Base-by-base conservation (phyloP, 2,329 filamentous ascomycete genomes). In the Pyrenophora graminea region DNA sequence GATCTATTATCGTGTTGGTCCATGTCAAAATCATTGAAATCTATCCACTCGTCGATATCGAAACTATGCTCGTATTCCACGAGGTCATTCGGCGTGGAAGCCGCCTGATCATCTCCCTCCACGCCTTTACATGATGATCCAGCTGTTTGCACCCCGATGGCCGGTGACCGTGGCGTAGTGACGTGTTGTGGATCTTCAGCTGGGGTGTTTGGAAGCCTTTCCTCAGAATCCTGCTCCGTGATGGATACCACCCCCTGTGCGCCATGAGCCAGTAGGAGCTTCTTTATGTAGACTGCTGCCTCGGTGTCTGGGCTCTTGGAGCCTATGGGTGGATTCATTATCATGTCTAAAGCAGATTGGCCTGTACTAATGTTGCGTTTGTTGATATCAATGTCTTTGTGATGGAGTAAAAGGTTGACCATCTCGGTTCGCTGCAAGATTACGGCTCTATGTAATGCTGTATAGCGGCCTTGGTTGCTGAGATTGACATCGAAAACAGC, bases 371-470 rank as follows among this genome's bases (percentile, higher is more conserved):
- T 4, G 25, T 30, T 4, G n/a, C 9, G 8, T 31, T 31, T 10
- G 12, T 41, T 19, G 17, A 41, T 4, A 19, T 43, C 19, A 18
- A 44, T 23, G 2, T 36, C 19, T 1, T n/a, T 36, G 31, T 19
- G 41, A 17, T 19, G 31, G 7, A 44, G 41, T 7, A 44, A 6
- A 12, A 44, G 13, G 13, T 13, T 21, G 31, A 36, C 9, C 6
- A 34, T n/a, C 2, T 21, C 31, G 2, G 21, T 8, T 4, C 12
- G 19, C 2, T 5, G 6, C 6, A 3, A 33, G 0, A 12, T 0
- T 1, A 25, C 18, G 13, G 40, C 41, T 5, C 10, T 2, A 3
- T 44, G 41, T 23, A 44, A 1, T 6, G 31, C 19, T 21, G 19
- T 21, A 21, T 21, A 21, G 19, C 3, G 19, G 15, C 15, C 15